phyloP scores from a whole-genome alignment of 2,329 filamentous ascomycete species.

The Fusarium anthophilum region DNA sequence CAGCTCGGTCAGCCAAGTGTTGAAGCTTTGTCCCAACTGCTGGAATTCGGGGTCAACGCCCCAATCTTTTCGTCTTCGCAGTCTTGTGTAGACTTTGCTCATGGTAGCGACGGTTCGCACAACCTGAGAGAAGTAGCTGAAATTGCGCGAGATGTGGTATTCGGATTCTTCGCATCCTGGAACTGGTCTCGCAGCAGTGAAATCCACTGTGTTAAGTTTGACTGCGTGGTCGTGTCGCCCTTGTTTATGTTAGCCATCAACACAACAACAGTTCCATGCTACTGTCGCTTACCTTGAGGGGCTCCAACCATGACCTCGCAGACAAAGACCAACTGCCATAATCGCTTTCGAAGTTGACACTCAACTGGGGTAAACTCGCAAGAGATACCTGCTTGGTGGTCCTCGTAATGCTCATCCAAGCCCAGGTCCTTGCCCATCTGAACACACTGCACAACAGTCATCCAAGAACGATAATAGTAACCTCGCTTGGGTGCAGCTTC shows the following conservation, averaged over 20 bases:
- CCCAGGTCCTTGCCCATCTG: constrained; percentile 94
- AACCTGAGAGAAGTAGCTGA: constrained; percentile 80
- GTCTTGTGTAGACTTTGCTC: constrained; percentile 76
- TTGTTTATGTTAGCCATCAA: constrained; percentile 47
- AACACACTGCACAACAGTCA: constrained; percentile 90
- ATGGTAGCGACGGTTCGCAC: constrained; percentile 82
- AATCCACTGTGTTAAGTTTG: constrained; percentile 78
- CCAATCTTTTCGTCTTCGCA: constrained; percentile 86
- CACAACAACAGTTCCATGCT: neutral
- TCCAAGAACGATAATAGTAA: constrained; percentile 98
- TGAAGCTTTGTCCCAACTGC: constrained; percentile 79
- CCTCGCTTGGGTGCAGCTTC: constrained; percentile 93
- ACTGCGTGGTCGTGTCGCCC: constrained; percentile 83
- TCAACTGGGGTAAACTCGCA: constrained; percentile 78
- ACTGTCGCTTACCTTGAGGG: constrained; percentile 72
- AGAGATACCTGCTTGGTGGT: constrained; percentile 75
- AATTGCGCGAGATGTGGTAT: constrained; percentile 82
- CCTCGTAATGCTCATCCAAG: constrained; percentile 84
- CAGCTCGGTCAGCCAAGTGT: constrained; percentile 78
- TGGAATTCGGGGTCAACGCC: constrained; percentile 85
- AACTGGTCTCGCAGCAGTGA: constrained; percentile 70
- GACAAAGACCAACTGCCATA: constrained; percentile 89
- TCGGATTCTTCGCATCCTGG: constrained; percentile 79
- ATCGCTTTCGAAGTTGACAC: constrained; percentile 83
- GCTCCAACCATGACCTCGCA: constrained; percentile 94